Percentiles rank a stretch among this genome's conserved stretches.
phyloP scores from a whole-genome alignment of 2,329 filamentous ascomycete genomes.

The Plenodomus tracheiphilus region DNA sequence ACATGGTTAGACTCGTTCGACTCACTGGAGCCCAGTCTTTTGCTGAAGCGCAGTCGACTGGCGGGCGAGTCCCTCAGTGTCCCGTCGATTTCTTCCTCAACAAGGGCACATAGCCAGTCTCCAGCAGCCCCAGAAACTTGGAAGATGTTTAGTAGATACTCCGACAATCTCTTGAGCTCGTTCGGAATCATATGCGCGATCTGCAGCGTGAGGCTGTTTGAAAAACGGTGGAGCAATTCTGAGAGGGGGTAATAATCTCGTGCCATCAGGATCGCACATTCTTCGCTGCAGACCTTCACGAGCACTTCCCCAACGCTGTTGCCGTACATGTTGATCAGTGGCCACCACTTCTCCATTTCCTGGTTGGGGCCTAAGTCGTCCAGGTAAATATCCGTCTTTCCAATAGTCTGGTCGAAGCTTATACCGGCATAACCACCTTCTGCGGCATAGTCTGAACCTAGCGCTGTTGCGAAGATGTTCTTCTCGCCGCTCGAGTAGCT shows the following conservation, averaged over 20 bases:
- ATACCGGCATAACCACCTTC: conserved; percentile 52
- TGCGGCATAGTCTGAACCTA: conserved; percentile 37
- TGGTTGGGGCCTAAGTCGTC: conserved; percentile 76
- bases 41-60: conserved; percentile 68
- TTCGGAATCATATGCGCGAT: conserved; percentile 78
- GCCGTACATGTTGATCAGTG: conserved; percentile 74
- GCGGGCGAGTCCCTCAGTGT: conserved; percentile 79
- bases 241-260: conserved; percentile 83
- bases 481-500: conserved; percentile 44
- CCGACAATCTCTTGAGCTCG: conserved; percentile 77
- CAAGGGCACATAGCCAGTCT: conserved; percentile 90
- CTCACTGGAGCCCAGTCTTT: conserved; percentile 71
- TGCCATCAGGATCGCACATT: conserved; percentile 84
- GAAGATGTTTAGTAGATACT: conserved; percentile 90
- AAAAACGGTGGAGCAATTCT: conserved; percentile 82
- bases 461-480: conserved; percentile 41
- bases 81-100: conserved; percentile 97
- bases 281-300: conserved; percentile 80
- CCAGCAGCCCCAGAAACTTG: conserved; percentile 83
- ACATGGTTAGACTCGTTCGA: conserved; percentile 57
- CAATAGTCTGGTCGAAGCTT: conserved; percentile 58
- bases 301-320: conserved; percentile 81
- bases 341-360: conserved; percentile 84
- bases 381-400: conserved; percentile 79
- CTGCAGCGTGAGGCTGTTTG: conserved; percentile 79